Base-by-base conservation (phyloP, 1,284 basidiomycete species). In the Afroboletus lepidellus region DNA sequence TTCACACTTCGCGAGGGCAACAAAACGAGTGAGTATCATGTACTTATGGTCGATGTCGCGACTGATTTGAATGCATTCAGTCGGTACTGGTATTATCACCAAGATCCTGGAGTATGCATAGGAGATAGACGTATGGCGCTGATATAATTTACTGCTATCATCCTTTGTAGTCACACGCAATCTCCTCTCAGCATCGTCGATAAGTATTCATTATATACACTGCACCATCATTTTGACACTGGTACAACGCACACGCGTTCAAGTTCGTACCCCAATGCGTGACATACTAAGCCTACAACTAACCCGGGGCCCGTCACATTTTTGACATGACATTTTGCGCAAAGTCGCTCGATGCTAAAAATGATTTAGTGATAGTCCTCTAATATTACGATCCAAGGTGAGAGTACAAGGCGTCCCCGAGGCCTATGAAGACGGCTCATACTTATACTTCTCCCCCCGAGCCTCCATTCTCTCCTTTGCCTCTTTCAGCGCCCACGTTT, bases 1-100 rank as follows among this genome's bases (percentile, higher is more conserved):
- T 99, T 99, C 79, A 99, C 97, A 23, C 85, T 99, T 55, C 90
- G 97, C 66, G 97, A 99, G 74, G 95, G 94, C 64, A 93, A 94
- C 66, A 94, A 87, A 77, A 98, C 96, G 34, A 78, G 87, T 90
- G 71, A 74, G 87, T 78, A 38, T 34, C 51, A 11, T 44, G 44
- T 42, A 25, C 32, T 45, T 41, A n/a, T 2, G 3, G 6, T 23
- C 18, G 18, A 34, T 25, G 41, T 42, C 20, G 15, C 12, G 25
- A 45, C 55, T 63, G 33, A 62, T 33, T 20, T 36, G 7, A 23
- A 34, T 46, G 45, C 38, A 56, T 53, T 21, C 56, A 91, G 89
- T 97, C 65, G 94, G 92, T 53, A 96, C 94, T 58, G 93, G 93
- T 66, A 85, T 96, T 62, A 84, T 95, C 59, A 92, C 90, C 59